A percentile compares a stretch with the other conserved stretches of the same genome.
Conservation (phyloP, 139 green algal genomes). For the Penium margaritaceum region DNA sequence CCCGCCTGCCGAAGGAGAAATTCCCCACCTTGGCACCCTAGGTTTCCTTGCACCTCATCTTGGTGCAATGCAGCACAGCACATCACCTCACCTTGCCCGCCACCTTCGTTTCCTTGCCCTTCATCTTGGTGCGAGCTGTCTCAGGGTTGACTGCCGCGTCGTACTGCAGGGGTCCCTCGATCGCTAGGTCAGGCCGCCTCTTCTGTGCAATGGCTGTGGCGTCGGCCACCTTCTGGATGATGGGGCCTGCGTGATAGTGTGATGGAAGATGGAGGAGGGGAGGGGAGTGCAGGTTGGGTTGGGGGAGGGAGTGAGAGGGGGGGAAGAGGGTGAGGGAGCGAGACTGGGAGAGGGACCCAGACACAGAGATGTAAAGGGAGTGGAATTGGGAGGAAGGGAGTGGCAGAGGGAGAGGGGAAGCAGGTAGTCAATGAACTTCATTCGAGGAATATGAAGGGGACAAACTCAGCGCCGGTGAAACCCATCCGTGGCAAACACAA, state of each 20-base stretch:
- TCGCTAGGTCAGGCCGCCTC: conserved; percentile 52
- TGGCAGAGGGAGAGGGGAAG: no score
- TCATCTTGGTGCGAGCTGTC: conserved; percentile 66
- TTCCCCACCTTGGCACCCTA: no score
- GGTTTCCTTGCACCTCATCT: no score
- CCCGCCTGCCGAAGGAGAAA: no score
- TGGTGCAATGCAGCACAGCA: no score
- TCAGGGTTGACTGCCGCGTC: conserved; percentile 71
- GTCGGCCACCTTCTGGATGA: conserved; percentile 70
- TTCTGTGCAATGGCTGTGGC: conserved; percentile 60
- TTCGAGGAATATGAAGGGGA: no score
- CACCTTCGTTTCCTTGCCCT: conserved; percentile 60
- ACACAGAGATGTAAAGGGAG: no score
- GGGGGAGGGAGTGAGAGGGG: not conserved
- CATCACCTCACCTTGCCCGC: conserved; percentile 49
- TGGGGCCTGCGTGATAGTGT: conserved; percentile 31
- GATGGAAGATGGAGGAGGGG: not conserved
- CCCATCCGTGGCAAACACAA: no score
- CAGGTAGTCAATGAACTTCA: not conserved
- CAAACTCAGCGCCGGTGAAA: no score
- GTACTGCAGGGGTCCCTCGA: conserved; percentile 75
- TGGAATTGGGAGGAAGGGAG: no score
- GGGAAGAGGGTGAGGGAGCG: not conserved
- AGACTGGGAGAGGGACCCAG: not conserved
- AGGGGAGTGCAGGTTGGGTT: no score